These are phyloP conservation scores for Monoraphidium neglectum DNA, from an alignment of 139 green algal genomes.

Conservation along the genomic window DNA sequence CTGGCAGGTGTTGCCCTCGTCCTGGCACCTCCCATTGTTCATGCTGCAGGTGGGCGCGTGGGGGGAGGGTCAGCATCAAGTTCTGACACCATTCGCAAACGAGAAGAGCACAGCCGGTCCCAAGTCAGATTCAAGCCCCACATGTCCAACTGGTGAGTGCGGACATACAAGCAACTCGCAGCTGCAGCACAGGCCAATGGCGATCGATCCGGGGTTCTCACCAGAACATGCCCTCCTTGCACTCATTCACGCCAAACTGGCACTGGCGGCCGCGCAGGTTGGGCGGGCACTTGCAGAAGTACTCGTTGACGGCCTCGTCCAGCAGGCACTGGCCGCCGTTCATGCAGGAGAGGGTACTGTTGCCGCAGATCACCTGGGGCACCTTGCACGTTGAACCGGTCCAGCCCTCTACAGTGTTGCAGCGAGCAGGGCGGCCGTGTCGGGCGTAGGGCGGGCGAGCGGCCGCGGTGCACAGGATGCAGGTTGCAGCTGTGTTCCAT, in stretches of 20 bases:
- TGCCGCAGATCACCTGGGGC: too few relatives aligned
- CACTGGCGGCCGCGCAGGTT: slow-evolving; percentile 29
- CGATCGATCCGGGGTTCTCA: too few relatives aligned
- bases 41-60: too few relatives aligned
- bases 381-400: too few relatives aligned
- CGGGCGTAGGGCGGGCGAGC: too few relatives aligned
- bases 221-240: slow-evolving; percentile 34
- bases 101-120: neutral
- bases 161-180: neutral
- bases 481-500: too few relatives aligned
- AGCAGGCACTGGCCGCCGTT: slow-evolving; percentile 22
- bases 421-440: too few relatives aligned
- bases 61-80: too few relatives aligned
- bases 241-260: slow-evolving; percentile 31
- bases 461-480: too few relatives aligned
- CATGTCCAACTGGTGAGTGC: neutral
- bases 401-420: too few relatives aligned
- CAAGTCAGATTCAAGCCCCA: neutral
- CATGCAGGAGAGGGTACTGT: slow-evolving; percentile 14
- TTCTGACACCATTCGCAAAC: too few relatives aligned
- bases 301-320: slow-evolving; percentile 9
- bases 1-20: slow-evolving; percentile 15
- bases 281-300: slow-evolving; percentile 31
- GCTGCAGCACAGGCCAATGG: neutral
- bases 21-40: slow-evolving; percentile 13